A percentile compares a stretch with the other conserved stretches of the same genome.
These are phyloP conservation scores for Hemisphaericaspora xylofermentans DNA, from an alignment of 1,139 yeast genomes.

Conservation along the genomic window DNA sequence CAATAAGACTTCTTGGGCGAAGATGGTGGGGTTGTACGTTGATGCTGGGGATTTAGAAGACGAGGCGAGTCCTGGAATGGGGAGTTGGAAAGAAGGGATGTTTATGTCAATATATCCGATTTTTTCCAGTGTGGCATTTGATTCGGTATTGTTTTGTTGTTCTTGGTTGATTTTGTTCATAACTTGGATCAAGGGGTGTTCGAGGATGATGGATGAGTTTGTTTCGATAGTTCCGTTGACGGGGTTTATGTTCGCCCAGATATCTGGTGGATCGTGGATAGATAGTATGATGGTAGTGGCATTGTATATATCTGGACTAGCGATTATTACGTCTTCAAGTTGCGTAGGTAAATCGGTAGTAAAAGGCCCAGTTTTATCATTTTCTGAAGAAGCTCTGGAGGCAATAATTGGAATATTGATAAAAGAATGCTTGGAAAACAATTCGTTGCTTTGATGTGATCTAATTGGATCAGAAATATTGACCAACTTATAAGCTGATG, in stretches of 20 bases:
- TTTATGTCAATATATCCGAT: slow-evolving; percentile 84
- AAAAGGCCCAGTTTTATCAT: slow-evolving; percentile 26
- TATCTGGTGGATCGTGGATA: slow-evolving; percentile 89
- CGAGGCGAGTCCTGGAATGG: slow-evolving; percentile 23
- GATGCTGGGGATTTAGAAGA: slow-evolving; percentile 21
- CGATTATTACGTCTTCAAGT: slow-evolving; percentile 68
- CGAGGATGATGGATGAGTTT: slow-evolving; percentile 62
- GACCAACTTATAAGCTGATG: slow-evolving; percentile 35
- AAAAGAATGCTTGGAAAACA: slow-evolving; percentile 57
- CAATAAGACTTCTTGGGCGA: slow-evolving; percentile 73
- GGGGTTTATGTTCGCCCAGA: slow-evolving; percentile 88
- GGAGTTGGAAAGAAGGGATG: slow-evolving; percentile 54
- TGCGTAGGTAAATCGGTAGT: slow-evolving; percentile 49
- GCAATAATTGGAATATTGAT: slow-evolving; percentile 65
- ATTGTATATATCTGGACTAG: slow-evolving; percentile 71
- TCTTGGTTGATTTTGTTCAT: slow-evolving; percentile 33
- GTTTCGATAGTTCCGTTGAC: slow-evolving; percentile 76
- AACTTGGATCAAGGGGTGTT: slow-evolving; percentile 41
- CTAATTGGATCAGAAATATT: slow-evolving; percentile 73
- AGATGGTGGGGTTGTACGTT: slow-evolving; percentile 58
- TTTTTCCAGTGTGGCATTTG: slow-evolving; percentile 33
- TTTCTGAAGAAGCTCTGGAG: slow-evolving; percentile 7
- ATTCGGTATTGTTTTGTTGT: slow-evolving; percentile 46
- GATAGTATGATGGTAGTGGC: slow-evolving; percentile 63
- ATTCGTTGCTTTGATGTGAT: slow-evolving; percentile 59